Evolutionary conservation across 345 rosid genomes (phyloP).

Genomic region (Linum lewisii): DNA sequence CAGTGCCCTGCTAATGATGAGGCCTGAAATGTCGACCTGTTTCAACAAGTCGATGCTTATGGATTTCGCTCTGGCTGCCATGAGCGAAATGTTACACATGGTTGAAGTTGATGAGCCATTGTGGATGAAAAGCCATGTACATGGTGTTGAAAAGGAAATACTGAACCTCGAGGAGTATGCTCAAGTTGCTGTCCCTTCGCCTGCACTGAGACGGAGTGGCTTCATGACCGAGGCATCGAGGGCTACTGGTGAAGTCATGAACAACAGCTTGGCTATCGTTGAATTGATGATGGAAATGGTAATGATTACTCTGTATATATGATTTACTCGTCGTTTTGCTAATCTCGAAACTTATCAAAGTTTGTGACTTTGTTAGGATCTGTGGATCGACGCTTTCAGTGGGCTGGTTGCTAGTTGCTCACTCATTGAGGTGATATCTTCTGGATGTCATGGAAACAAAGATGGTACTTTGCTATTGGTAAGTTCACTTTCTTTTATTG

Average conservation of each 20-base stretch:
- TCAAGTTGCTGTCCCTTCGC: constrained; percentile 30
- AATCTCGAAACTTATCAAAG: too few relatives aligned
- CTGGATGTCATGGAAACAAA: constrained; percentile 35
- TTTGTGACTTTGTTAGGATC: constrained; percentile 27
- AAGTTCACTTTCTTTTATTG: constrained; percentile 3
- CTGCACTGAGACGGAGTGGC: constrained; percentile 24
- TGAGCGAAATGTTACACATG: constrained; percentile 52
- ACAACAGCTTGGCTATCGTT: constrained; percentile 42
- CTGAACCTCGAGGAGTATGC: constrained; percentile 46
- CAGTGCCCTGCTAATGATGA: too few relatives aligned
- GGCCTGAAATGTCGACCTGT: constrained; percentile 13
- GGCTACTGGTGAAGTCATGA: constrained; percentile 40
- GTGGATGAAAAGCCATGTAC: constrained; percentile 32
- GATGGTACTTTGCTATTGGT: constrained; percentile 59
- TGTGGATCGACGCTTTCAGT: constrained; percentile 58
- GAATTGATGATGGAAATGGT: constrained; percentile 70
- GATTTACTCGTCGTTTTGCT: neutral
- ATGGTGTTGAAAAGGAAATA: constrained; percentile 33
- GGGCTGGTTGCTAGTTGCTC: constrained; percentile 39
- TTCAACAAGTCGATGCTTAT: constrained; percentile 29
- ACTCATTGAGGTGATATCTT: constrained; percentile 36
- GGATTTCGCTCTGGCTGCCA: constrained; percentile 43
- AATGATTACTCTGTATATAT: constrained; percentile 8
- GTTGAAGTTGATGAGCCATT: constrained; percentile 34
- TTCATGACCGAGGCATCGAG: constrained; percentile 43